Evolutionary conservation across 1,139 yeast genomes (phyloP).

Genomic region (Blastobotrys serpentis): DNA sequence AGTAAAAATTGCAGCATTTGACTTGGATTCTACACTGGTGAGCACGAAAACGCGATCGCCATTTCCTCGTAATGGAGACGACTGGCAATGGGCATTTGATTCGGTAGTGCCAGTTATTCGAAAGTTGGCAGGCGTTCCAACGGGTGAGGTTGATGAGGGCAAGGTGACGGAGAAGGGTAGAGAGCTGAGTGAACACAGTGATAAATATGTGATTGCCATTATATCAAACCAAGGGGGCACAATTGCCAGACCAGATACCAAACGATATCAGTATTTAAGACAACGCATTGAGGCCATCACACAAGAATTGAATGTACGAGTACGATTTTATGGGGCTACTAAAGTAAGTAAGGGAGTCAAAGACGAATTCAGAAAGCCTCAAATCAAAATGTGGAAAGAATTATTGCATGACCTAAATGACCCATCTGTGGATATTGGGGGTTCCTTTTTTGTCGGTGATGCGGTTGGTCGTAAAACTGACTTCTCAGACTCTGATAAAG

Average conservation of each 20-base stretch:
- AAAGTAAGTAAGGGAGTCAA: slow-evolving; percentile 28
- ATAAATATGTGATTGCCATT: slow-evolving; percentile 47
- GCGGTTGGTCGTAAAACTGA: slow-evolving; percentile 86
- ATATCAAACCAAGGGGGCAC: slow-evolving; percentile 88
- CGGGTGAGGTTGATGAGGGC: background rate
- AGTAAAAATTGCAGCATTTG: slow-evolving; percentile 60
- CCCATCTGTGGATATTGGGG: slow-evolving; percentile 33
- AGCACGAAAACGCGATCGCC: slow-evolving; percentile 56
- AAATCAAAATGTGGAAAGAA: slow-evolving; percentile 65
- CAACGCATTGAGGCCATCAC: slow-evolving; percentile 46
- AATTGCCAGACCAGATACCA: slow-evolving; percentile 44
- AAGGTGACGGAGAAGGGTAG: background rate
- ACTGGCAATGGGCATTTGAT: slow-evolving; percentile 61
- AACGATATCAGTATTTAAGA: slow-evolving; percentile 52
- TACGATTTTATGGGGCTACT: slow-evolving; percentile 59
- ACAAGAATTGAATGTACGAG: slow-evolving; percentile 33
- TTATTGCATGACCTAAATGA: slow-evolving; percentile 42
- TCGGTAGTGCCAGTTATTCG: slow-evolving; percentile 28
- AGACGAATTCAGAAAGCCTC: slow-evolving; percentile 66
- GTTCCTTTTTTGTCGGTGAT: slow-evolving; percentile 83
- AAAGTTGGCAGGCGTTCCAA: slow-evolving; percentile 10
- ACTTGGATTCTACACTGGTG: slow-evolving; percentile 72
- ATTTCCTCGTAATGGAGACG: slow-evolving; percentile 56
- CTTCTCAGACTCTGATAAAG: slow-evolving; percentile 72
- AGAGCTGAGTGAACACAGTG: background rate